Conservation (phyloP, 257 asterid species). For the Penstemon eatonii region DNA sequence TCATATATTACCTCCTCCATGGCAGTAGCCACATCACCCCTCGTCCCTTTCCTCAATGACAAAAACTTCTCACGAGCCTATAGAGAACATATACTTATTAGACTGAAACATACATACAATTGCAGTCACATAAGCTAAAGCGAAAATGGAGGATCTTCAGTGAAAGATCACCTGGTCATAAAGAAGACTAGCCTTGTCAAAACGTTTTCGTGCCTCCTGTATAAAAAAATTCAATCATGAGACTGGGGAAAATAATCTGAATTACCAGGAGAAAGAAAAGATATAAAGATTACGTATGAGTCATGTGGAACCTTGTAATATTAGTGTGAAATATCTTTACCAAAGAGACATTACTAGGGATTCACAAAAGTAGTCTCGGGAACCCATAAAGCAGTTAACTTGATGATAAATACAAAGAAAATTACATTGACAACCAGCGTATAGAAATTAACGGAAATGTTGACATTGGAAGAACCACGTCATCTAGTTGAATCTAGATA, state of each 20-base stretch:
- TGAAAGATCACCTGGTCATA: slow-evolving; percentile 85
- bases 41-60: slow-evolving; percentile 91
- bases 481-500: background rate
- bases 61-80: slow-evolving; percentile 98
- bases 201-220: slow-evolving; percentile 98
- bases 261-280: background rate
- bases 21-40: slow-evolving; percentile 71
- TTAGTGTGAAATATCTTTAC: background rate
- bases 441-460: background rate
- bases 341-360: too few species aligned
- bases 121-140: slow-evolving; percentile 14
- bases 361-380: background rate
- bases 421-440: too few species aligned
- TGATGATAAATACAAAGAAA: background rate
- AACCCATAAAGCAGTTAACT: slow-evolving; percentile 12
- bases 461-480: background rate
- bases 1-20: slow-evolving; percentile 78
- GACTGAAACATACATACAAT: slow-evolving; percentile 16
- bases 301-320: too few species aligned
- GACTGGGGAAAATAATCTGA: slow-evolving; percentile 7
- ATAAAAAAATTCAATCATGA: slow-evolving; percentile 29
- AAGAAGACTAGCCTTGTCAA: slow-evolving; percentile 96
- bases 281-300: slow-evolving; percentile 1
- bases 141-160: slow-evolving; percentile 1
- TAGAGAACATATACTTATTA: slow-evolving; percentile 26